A percentile compares a stretch with the other conserved stretches of the same genome.
Conservation (phyloP, 768 basidiomycete genomes). For the Tricholoma sp. region DNA sequence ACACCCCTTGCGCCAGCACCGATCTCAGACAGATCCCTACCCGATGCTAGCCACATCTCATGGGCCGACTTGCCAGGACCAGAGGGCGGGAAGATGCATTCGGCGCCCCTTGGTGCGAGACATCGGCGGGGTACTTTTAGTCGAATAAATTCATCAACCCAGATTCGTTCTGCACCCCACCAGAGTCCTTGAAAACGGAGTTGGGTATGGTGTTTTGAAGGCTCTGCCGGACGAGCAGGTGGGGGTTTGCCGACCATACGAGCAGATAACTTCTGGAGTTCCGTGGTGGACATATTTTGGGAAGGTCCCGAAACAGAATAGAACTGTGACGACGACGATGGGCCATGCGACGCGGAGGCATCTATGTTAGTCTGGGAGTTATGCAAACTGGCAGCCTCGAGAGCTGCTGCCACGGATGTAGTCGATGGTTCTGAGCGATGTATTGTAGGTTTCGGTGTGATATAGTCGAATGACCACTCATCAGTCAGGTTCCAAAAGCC, state of each 20-base stretch:
- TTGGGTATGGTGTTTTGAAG: conserved; percentile 29
- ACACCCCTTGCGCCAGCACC: conserved; percentile 60
- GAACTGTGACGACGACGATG: conserved; percentile 5
- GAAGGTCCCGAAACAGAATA: conserved; percentile 16
- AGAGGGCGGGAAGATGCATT: conserved; percentile 56
- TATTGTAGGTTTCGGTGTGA: conserved; percentile 26
- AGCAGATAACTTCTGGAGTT: conserved; percentile 16
- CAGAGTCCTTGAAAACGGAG: conserved; percentile 75
- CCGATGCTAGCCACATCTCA: conserved; percentile 18
- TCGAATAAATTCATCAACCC: conserved; percentile 80
- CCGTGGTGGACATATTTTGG: conserved; percentile 17
- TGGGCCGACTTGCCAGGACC: conserved; percentile 41
- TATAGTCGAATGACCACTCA: conserved; percentile 60
- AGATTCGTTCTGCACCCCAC: conserved; percentile 89
- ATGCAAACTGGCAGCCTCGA: conserved; percentile 40
- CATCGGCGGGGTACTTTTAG: conserved; percentile 64
- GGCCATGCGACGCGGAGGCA: not conserved
- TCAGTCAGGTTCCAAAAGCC: conserved; percentile 70
- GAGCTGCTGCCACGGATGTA: conserved; percentile 32
- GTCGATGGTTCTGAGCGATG: conserved; percentile 10
- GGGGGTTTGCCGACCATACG: conserved; percentile 20
- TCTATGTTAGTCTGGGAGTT: conserved; percentile 24
- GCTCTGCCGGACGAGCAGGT: conserved; percentile 10
- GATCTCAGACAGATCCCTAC: conserved; percentile 24
- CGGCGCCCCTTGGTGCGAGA: conserved; percentile 62